Evolutionary conservation across 1,284 basidiomycete genomes (phyloP).

Genomic region (Pseudozyma thailandica): DNA sequence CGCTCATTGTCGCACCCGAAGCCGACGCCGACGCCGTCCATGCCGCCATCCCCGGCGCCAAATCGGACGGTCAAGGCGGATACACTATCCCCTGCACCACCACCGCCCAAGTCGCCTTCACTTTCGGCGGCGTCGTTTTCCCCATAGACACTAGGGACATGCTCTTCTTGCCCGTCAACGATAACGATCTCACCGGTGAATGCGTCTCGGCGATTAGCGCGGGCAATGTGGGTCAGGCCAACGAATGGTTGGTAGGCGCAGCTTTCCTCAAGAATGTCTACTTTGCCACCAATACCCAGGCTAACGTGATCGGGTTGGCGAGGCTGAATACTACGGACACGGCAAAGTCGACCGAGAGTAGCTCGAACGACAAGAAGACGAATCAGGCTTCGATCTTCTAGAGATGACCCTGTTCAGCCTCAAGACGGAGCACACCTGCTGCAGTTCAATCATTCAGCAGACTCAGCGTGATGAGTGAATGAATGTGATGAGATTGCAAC

Average conservation of each 20-base stretch:
- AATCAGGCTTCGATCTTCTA: not conserved
- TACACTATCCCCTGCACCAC: slow-evolving; percentile 84
- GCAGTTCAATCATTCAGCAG: not conserved
- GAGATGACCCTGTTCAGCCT: not conserved
- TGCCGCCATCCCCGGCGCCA: slow-evolving; percentile 74
- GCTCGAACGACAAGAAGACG: not conserved
- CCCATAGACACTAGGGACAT: slow-evolving; percentile 73
- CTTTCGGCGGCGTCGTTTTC: slow-evolving; percentile 76
- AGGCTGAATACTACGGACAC: slow-evolving; percentile 39
- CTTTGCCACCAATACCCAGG: slow-evolving; percentile 77
- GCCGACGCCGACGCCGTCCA: slow-evolving; percentile 73
- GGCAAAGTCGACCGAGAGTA: not conserved
- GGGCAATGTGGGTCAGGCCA: slow-evolving; percentile 71
- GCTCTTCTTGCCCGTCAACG: slow-evolving; percentile 76
- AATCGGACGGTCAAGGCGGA: slow-evolving; percentile 70
- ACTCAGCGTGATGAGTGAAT: not conserved
- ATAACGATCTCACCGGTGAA: slow-evolving; percentile 75
- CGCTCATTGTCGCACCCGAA: slow-evolving; percentile 69
- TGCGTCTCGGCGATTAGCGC: slow-evolving; percentile 81
- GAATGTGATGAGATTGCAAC: slow-evolving; percentile 2
- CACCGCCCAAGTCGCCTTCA: slow-evolving; percentile 75
- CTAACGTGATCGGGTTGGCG: slow-evolving; percentile 79
- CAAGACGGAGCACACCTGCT: not conserved
- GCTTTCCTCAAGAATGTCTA: slow-evolving; percentile 67
- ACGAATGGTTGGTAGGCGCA: slow-evolving; percentile 76